phyloP scores from a whole-genome alignment of 164 flowering plant genomes.

The Umbellularia californica region DNA sequence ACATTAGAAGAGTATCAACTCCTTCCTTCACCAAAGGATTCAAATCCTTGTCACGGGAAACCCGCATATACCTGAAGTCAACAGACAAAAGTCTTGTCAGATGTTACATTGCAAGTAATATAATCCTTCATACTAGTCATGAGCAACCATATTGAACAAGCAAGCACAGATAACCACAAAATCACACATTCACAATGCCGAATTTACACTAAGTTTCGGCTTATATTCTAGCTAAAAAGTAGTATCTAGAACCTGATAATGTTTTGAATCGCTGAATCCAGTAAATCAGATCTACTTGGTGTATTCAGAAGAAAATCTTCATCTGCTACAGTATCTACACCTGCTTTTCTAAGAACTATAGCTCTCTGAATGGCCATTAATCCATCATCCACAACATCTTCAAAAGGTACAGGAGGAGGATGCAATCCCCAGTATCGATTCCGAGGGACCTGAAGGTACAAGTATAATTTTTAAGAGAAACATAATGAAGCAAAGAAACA shows the following conservation, averaged over 20 bases:
- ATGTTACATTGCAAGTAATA: background rate
- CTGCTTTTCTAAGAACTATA: slow-evolving; percentile 84
- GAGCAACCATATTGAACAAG: slow-evolving; percentile 1
- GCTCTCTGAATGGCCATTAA: slow-evolving; percentile 86
- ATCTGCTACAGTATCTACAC: slow-evolving; percentile 72
- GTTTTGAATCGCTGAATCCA: slow-evolving; percentile 76
- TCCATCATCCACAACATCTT: slow-evolving; percentile 91
- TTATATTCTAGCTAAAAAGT: background rate
- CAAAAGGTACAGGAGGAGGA: slow-evolving; percentile 93
- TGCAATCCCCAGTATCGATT: slow-evolving; percentile 99
- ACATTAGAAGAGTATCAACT: slow-evolving; percentile 92
- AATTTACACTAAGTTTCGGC: background rate
- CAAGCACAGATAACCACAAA: background rate
- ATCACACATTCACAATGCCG: background rate
- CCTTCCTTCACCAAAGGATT: slow-evolving; percentile 66
- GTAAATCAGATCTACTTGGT: slow-evolving; percentile 67
- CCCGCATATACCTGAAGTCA: slow-evolving; percentile 59
- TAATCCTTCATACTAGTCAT: slow-evolving; percentile 2
- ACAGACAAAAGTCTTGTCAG: slow-evolving; percentile 2
- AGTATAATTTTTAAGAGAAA: background rate
- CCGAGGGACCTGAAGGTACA: slow-evolving; percentile 69
- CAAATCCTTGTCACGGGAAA: slow-evolving; percentile 61
- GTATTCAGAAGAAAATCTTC: slow-evolving; percentile 67
- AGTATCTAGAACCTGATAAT: slow-evolving; percentile 55
- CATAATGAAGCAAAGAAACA: too few species aligned